Percentiles rank a stretch among this genome's conserved stretches.
These are phyloP conservation scores for Chiua virens DNA, from an alignment of 768 basidiomycete species.

Conservation along the genomic window DNA sequence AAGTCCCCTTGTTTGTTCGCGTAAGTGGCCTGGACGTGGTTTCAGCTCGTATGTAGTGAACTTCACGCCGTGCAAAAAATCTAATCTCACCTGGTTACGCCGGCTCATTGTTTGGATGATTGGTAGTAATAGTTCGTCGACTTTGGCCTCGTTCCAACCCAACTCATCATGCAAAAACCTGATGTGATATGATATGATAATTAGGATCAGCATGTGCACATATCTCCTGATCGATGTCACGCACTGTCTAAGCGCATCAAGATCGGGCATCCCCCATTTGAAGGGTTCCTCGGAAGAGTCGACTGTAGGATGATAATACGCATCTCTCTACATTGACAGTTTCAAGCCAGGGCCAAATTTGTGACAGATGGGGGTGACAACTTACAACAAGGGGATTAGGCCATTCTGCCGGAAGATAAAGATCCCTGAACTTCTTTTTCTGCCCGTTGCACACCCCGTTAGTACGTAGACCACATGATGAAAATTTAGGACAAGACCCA, in stretches of 20 bases:
- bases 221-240: slow-evolving; percentile 24
- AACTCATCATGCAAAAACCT: slow-evolving; percentile 79
- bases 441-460: slow-evolving; percentile 31
- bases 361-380: slow-evolving; percentile 18
- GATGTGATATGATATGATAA: neutral
- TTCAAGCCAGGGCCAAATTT: neutral
- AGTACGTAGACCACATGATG: slow-evolving; percentile 3
- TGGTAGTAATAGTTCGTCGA: slow-evolving; percentile 87
- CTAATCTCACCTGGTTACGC: slow-evolving; percentile 61
- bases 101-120: slow-evolving; percentile 89
- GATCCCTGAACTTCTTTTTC: slow-evolving; percentile 88
- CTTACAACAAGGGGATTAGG: slow-evolving; percentile 88
- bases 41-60: neutral
- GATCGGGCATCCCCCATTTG: slow-evolving; percentile 96
- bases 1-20: slow-evolving; percentile 78
- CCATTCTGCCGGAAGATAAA: slow-evolving; percentile 84
- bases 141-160: slow-evolving; percentile 78
- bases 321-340: slow-evolving; percentile 64
- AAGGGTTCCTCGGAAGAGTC: slow-evolving; percentile 93
- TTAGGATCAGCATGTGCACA: slow-evolving; percentile 13
- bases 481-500: slow-evolving; percentile 42
- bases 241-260: slow-evolving; percentile 85
- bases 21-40: slow-evolving; percentile 47
- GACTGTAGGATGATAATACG: slow-evolving; percentile 89
- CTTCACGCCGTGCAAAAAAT: neutral